A percentile compares a stretch with the other conserved stretches of the same genome.
These are phyloP conservation scores for Talaromyces sp. DNA, from an alignment of 2,329 filamentous ascomycete species.

Conservation along the genomic window DNA sequence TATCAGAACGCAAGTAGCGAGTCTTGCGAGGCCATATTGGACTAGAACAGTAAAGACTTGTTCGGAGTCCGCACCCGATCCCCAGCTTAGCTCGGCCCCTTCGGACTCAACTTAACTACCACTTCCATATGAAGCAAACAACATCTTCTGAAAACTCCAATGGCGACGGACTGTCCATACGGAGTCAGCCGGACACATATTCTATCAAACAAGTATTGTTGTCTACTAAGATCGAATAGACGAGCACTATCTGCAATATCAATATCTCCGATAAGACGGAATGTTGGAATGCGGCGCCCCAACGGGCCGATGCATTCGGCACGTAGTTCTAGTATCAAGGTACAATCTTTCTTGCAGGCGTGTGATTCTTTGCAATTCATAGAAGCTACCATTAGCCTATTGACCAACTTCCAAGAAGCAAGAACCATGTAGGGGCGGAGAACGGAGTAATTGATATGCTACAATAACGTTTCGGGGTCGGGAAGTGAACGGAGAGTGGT, in stretches of 20 bases:
- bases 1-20: conserved; percentile 3
- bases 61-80: conserved; percentile 5
- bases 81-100: background rate
- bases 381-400: background rate
- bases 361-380: background rate
- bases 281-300: background rate
- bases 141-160: background rate
- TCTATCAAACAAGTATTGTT: background rate
- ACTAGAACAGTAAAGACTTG: background rate
- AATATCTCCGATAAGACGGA: conserved; percentile 4
- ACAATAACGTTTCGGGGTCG: background rate
- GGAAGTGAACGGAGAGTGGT: background rate
- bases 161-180: background rate
- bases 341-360: background rate
- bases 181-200: background rate
- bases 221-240: background rate
- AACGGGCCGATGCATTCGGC: conserved; percentile 9
- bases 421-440: background rate
- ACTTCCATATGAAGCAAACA: background rate
- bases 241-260: background rate
- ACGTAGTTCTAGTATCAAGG: background rate
- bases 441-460: background rate
- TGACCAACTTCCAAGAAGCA: background rate
- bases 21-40: background rate
- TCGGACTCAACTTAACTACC: background rate